Evolutionary conservation across 257 asterid species (phyloP).

Genomic region (Solanum rostratum): DNA sequence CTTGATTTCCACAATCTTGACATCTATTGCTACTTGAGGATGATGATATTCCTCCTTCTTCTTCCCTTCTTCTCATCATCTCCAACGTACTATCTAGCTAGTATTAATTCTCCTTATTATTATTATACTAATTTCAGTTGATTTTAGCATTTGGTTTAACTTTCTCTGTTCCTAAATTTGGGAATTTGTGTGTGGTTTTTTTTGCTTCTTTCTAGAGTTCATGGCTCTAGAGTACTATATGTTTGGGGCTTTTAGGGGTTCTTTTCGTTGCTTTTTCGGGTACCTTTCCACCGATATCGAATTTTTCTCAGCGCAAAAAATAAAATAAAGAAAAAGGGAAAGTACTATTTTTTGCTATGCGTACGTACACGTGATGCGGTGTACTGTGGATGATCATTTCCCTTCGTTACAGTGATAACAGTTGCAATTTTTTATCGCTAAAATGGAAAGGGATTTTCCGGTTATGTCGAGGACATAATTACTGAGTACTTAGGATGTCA

Average conservation of each 20-base stretch:
- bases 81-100: background rate
- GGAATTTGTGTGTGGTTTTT: constrained; percentile 8
- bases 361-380: constrained; percentile 19
- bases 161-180: constrained; percentile 13
- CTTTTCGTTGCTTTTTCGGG: background rate
- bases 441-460: background rate
- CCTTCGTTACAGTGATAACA: background rate
- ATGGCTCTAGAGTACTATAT: constrained; percentile 18
- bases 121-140: background rate
- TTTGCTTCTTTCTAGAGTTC: constrained; percentile 10
- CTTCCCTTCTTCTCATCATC: background rate
- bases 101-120: constrained; percentile 24
- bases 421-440: background rate
- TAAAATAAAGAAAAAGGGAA: background rate
- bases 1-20: constrained; percentile 78
- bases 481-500: no score
- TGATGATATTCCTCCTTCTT: background rate
- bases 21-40: constrained; percentile 17
- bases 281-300: background rate
- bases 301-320: background rate
- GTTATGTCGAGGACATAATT: background rate
- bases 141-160: background rate
- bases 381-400: constrained; percentile 6
- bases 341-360: background rate
- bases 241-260: background rate